Evolutionary conservation across 1,139 yeast genomes (phyloP), one percentile per base, ranked within the genome.

Genomic region (Meyerozyma carpophila): DNA sequence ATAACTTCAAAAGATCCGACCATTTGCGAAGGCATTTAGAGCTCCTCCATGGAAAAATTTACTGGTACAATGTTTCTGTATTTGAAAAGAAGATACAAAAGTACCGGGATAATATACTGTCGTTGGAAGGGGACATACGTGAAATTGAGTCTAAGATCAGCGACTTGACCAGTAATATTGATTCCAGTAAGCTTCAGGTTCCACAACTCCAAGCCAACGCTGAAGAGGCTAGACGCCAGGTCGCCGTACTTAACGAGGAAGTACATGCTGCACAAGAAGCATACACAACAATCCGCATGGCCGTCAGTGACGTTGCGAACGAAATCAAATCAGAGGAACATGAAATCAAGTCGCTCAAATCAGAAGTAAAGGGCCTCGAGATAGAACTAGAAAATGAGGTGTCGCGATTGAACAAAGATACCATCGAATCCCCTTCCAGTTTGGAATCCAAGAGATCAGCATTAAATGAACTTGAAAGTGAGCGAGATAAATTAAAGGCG

Each of bases 11-110:
- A 58, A 65, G 67, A 57, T 60, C 68, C 56, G 74, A 68, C 47
- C 57, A 65, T 43, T 59, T 80, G 36, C 66, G 79, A 47, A 62
- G 65, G 38, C 68, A 67, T 47, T 69, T 76, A 45, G 68, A 71
- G 31, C 51, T 67, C 16, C 55, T 79, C 13, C 76, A 78, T 47
- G 93, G 87, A 5, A 84, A 82, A 53, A 72, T 79, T n/a, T 65
- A 75, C 46, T 84, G 91, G 90, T 69, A 72, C 41, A 79, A 80
- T 56, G 79, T 75, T 20, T 57, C 59, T 3, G 63, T 62, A 11
- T 59, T 70, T 29, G 72, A 75, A 44, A 55, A 58, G 4, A 63
- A 62, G 45, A 56, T 68, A 4, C 41, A 46, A 5, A 50, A 52
- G 34, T 62, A 55, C 32, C 48, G 52, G 21, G 41, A 40, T 37